Percentiles rank a stretch among this genome's conserved stretches.
These are phyloP conservation scores for Bathelium albidoporum DNA, from an alignment of 495 filamentous ascomycete species.

Conservation along the genomic window DNA sequence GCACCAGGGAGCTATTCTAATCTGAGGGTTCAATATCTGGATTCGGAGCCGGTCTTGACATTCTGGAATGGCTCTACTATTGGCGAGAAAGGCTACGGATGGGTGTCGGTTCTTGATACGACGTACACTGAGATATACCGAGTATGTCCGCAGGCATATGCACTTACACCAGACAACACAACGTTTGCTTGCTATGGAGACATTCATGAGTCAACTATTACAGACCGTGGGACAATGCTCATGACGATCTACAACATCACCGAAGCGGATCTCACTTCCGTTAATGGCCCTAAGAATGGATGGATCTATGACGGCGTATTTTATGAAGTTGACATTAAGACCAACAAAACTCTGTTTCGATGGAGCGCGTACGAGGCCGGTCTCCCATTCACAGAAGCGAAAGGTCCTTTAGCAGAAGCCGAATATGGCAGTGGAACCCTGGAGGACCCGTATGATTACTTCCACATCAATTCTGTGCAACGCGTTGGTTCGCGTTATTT, in stretches of 20 bases:
- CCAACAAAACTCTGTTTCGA: conserved; percentile 26
- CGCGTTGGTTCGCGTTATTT: conserved; percentile 34
- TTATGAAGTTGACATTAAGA: conserved; percentile 24
- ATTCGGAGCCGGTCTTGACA: conserved; percentile 9
- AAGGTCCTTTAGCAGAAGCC: not conserved
- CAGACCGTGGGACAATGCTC: conserved; percentile 17
- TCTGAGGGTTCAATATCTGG: conserved; percentile 9
- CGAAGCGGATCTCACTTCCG: conserved; percentile 8
- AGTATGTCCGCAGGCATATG: conserved; percentile 2
- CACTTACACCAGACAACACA: conserved; percentile 10
- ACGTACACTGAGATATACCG: conserved; percentile 10
- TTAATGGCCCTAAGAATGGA: conserved; percentile 14
- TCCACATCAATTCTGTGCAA: conserved; percentile 19
- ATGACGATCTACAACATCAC: conserved; percentile 23
- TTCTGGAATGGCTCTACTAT: conserved; percentile 15
- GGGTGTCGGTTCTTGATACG: conserved; percentile 9
- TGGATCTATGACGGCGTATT: conserved; percentile 21
- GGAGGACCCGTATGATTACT: conserved; percentile 20
- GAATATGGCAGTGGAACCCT: conserved; percentile 6
- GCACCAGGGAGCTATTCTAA: conserved; percentile 7
- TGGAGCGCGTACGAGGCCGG: conserved; percentile 24
- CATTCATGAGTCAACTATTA: conserved; percentile 15
- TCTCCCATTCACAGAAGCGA: not conserved
- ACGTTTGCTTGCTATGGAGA: conserved; percentile 14
- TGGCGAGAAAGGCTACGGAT: conserved; percentile 14